Conservation (phyloP, 495 filamentous ascomycete species). For the Glonium stellatum region DNA sequence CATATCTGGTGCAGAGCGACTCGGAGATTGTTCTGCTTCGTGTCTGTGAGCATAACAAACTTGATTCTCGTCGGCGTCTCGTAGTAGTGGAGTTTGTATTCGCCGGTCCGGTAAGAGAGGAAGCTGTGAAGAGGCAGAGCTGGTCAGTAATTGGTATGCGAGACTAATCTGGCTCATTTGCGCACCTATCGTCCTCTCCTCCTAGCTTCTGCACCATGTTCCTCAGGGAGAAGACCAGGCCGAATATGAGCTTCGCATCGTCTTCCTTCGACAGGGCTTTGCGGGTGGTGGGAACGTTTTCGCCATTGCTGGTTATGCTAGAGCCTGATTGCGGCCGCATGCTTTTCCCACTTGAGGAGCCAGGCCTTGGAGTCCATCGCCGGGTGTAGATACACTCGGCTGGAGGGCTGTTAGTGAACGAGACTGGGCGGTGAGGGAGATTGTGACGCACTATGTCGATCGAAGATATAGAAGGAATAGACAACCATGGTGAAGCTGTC, state of each 20-base stretch:
- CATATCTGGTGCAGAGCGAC: slow-evolving; percentile 96
- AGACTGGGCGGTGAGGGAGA: neutral
- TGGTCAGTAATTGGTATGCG: slow-evolving; percentile 6
- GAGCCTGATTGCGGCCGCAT: slow-evolving; percentile 31
- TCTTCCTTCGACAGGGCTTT: slow-evolving; percentile 60
- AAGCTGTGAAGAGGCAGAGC: slow-evolving; percentile 51
- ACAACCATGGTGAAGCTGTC: slow-evolving; percentile 60
- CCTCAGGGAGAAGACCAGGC: slow-evolving; percentile 87
- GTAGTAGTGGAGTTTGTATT: slow-evolving; percentile 99
- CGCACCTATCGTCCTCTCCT: slow-evolving; percentile 72
- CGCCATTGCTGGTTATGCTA: slow-evolving; percentile 32
- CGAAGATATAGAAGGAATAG: slow-evolving; percentile 98
- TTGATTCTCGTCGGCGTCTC: slow-evolving; percentile 93
- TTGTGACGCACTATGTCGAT: slow-evolving; percentile 71
- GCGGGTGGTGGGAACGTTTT: slow-evolving; percentile 17
- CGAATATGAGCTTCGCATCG: slow-evolving; percentile 95
- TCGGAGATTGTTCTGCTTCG: slow-evolving; percentile 79
- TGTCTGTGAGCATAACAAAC: slow-evolving; percentile 94
- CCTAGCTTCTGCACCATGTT: slow-evolving; percentile 97
- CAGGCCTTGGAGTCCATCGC: slow-evolving; percentile 57
- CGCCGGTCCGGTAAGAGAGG: slow-evolving; percentile 77
- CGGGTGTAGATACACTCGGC: slow-evolving; percentile 97
- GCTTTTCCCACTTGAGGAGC: slow-evolving; percentile 32
- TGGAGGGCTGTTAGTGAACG: slow-evolving; percentile 32
- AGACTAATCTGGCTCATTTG: neutral